Evolutionary conservation across 306 rosid species (phyloP).

Genomic region (Styphnolobium japonicum): DNA sequence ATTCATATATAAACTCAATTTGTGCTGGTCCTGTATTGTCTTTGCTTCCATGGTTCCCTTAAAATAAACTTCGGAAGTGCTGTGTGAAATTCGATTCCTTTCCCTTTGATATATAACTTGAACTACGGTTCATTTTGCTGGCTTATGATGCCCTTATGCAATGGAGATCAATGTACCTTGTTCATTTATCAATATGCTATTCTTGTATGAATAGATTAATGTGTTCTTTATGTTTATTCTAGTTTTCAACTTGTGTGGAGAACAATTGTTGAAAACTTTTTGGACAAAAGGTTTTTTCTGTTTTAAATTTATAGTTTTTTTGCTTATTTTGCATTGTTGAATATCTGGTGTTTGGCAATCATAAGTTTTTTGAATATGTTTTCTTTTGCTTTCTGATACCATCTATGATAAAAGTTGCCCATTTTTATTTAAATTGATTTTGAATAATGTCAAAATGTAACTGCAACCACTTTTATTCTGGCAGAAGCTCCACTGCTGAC

Average conservation of each 20-base stretch:
- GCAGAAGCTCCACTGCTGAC: conserved; percentile 26
- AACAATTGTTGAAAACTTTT: background rate
- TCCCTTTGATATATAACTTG: background rate
- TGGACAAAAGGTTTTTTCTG: background rate
- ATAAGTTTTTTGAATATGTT: background rate
- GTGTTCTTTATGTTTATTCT: background rate
- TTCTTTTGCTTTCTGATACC: background rate
- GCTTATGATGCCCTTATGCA: background rate
- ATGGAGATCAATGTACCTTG: background rate
- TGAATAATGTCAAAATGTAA: background rate
- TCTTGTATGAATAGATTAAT: background rate
- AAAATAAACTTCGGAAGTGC: background rate
- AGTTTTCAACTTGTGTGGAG: background rate
- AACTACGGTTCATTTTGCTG: background rate
- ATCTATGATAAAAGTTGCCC: background rate
- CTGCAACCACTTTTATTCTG: background rate
- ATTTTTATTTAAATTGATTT: background rate
- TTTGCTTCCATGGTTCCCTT: background rate
- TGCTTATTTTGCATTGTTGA: background rate
- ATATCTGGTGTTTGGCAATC: background rate
- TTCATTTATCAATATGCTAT: background rate
- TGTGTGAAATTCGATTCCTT: background rate
- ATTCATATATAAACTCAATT: background rate
- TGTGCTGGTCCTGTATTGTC: background rate
- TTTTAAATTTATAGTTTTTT: background rate